Evolutionary conservation across 2,329 filamentous ascomycete species (phyloP).

Genomic region (Fusarium acutatum): DNA sequence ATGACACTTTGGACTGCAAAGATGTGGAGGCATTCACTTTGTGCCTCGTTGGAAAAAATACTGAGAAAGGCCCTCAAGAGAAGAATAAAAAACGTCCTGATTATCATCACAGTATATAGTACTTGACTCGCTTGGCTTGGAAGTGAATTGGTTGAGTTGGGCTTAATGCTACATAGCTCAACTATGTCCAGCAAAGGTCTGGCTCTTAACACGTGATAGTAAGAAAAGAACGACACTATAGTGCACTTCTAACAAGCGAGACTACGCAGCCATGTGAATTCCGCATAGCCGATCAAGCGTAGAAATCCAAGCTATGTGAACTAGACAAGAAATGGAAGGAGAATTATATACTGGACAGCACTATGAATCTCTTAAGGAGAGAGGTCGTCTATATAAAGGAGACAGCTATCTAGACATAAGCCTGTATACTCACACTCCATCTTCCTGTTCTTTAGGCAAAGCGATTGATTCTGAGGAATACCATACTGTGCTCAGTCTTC

Average conservation of each 20-base stretch:
- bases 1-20: accelerated
- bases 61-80: not conserved
- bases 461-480: not conserved
- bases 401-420: not conserved
- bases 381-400: not conserved
- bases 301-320: accelerated
- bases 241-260: accelerated
- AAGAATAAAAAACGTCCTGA: too few species aligned
- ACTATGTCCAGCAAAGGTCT: accelerated
- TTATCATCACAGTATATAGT: accelerated
- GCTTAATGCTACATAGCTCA: not conserved
- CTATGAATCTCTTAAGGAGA: not conserved
- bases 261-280: not conserved
- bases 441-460: not conserved
- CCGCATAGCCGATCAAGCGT: not conserved
- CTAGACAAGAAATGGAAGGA: not conserved
- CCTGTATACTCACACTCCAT: accelerated
- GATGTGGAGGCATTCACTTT: not conserved
- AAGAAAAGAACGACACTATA: not conserved
- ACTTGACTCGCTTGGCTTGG: accelerated
- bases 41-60: not conserved
- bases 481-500: accelerated
- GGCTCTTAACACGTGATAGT: too few species aligned
- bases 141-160: accelerated
- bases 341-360: not conserved